Percentiles rank a stretch among this genome's conserved stretches.
Evolutionary conservation across 2,329 filamentous ascomycete genomes (phyloP).

Genomic region (Fusarium chlamydosporum): DNA sequence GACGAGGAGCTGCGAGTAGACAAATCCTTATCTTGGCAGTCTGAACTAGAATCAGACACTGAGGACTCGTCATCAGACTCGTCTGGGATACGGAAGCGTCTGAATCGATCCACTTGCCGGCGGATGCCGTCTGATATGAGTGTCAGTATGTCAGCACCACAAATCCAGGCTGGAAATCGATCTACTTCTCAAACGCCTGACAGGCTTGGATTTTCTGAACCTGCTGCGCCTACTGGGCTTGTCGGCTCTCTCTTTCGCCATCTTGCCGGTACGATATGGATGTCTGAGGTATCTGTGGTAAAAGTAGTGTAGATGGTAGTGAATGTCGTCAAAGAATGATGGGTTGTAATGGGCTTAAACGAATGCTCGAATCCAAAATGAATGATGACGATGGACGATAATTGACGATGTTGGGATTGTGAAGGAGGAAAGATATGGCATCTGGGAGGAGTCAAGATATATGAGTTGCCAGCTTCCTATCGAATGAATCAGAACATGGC

Average conservation of each 20-base stretch:
- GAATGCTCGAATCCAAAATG: conserved; percentile 22
- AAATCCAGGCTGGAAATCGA: too few species aligned
- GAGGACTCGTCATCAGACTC: too few species aligned
- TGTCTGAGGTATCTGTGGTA: background rate
- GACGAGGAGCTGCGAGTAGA: too few species aligned
- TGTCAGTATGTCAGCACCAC: background rate
- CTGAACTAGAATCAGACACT: too few species aligned
- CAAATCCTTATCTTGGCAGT: too few species aligned
- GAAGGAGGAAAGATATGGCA: conserved; percentile 1
- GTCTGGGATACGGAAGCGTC: background rate
- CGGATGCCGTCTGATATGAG: background rate
- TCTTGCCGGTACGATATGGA: background rate
- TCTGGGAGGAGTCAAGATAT: background rate
- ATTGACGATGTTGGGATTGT: background rate
- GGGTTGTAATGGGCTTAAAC: conserved; percentile 2
- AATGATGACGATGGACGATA: conserved; percentile 1
- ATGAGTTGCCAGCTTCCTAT: background rate
- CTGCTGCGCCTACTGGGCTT: background rate
- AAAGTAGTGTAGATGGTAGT: conserved; percentile 2
- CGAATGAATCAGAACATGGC: background rate
- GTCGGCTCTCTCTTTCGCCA: background rate
- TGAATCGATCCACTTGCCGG: background rate
- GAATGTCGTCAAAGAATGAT: conserved; percentile 23
- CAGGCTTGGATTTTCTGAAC: background rate
- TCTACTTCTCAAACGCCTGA: background rate